Conservation (phyloP, 495 filamentous ascomycete species). For the Monascus purpureus region DNA sequence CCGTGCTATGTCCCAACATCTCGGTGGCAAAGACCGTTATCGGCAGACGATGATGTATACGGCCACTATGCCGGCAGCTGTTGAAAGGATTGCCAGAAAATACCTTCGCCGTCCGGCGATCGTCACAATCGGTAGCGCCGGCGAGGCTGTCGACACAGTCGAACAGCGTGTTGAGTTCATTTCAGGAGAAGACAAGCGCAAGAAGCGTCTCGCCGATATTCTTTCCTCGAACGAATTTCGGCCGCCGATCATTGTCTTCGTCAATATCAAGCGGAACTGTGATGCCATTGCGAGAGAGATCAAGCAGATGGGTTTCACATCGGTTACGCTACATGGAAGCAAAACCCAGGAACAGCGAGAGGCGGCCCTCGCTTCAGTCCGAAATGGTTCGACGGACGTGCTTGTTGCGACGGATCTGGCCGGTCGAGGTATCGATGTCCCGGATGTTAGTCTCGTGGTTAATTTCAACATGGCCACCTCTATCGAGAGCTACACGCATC, state of each 20-base stretch:
- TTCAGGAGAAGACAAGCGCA: conserved; percentile 85
- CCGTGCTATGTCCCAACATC: conserved; percentile 64
- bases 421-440: conserved; percentile 95
- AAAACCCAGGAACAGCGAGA: conserved; percentile 98
- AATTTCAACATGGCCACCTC: conserved; percentile 98
- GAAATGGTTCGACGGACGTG: conserved; percentile 65
- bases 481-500: conserved; percentile 95
- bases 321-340: conserved; percentile 83
- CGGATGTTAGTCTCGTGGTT: conserved; percentile 82
- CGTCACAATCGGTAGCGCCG: conserved; percentile 85
- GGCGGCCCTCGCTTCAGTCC: conserved; percentile 76
- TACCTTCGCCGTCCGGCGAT: conserved; percentile 90
- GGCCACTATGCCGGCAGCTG: conserved; percentile 87
- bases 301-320: conserved; percentile 83
- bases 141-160: conserved; percentile 97
- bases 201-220: conserved; percentile 90
- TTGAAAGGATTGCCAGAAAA: conserved; percentile 92
- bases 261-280: conserved; percentile 99
- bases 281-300: conserved; percentile 92
- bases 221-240: conserved; percentile 73
- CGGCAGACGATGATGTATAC: conserved; percentile 99
- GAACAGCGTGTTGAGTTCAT: conserved; percentile 96
- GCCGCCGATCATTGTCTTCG: conserved; percentile 95
- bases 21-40: conserved; percentile 77
- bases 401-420: conserved; percentile 97